Conservation (phyloP, 306 rosid species). For the Acmispon strigosus region DNA sequence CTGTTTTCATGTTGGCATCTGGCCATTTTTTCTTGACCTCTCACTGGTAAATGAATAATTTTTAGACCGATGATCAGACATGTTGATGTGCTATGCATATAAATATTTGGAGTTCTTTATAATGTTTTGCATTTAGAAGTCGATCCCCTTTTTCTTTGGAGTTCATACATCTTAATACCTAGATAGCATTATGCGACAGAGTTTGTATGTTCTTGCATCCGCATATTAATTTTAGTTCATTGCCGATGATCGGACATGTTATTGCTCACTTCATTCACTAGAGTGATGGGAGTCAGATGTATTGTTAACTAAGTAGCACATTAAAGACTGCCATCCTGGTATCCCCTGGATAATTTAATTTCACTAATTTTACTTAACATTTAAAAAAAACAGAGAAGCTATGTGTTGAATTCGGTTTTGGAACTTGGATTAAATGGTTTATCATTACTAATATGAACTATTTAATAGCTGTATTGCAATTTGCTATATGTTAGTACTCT, state of each 20-base stretch:
- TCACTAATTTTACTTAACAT: background rate
- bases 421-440: background rate
- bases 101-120: background rate
- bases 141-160: background rate
- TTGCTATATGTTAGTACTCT: too few species aligned
- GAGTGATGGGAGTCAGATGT: background rate
- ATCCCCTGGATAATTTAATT: background rate
- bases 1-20: conserved; percentile 1
- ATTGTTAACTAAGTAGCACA: background rate
- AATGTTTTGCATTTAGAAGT: background rate
- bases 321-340: background rate
- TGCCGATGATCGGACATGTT: background rate
- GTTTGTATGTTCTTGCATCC: background rate
- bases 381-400: background rate
- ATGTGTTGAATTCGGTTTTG: background rate
- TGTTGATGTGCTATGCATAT: background rate
- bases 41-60: background rate
- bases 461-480: background rate
- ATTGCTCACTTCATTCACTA: background rate
- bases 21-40: conserved; percentile 7
- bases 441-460: background rate
- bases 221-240: background rate
- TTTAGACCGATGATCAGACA: background rate
- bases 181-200: background rate
- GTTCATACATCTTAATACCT: background rate